Conservation (phyloP, 2,329 filamentous ascomycete species). For the Trichophaea hybrida region DNA sequence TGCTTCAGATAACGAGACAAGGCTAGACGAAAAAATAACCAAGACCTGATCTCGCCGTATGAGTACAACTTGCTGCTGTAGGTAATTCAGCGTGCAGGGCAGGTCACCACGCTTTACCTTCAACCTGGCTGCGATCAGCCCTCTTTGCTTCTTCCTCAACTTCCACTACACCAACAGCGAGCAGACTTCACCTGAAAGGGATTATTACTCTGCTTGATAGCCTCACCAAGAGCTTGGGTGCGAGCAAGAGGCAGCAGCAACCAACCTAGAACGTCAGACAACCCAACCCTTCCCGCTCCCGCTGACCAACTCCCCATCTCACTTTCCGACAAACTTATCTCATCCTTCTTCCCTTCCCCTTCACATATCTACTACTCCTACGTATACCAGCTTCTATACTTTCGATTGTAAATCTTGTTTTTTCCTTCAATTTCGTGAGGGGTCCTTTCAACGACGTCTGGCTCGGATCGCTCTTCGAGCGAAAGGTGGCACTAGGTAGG, state of each 20-base stretch:
- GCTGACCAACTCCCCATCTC: neutral
- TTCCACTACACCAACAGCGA: neutral
- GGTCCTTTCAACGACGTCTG: neutral
- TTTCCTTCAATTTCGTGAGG: neutral
- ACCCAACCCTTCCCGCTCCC: constrained; percentile 5
- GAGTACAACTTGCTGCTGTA: constrained; percentile 23
- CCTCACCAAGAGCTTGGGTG: neutral
- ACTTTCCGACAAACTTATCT: neutral
- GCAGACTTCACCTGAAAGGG: constrained; percentile 8
- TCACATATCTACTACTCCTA: neutral
- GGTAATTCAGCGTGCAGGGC: constrained; percentile 23
- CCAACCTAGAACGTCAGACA: neutral
- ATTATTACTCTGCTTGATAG: neutral
- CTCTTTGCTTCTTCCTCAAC: neutral
- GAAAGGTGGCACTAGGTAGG: neutral
- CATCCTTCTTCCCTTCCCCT: neutral
- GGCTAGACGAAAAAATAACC: no score
- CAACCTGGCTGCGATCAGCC: neutral
- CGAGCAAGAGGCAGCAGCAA: no score
- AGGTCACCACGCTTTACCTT: constrained; percentile 21
- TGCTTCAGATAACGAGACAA: constrained; percentile 15
- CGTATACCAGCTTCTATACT: neutral
- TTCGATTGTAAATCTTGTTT: neutral
- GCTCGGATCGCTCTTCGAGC: neutral
- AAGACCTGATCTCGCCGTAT: constrained; percentile 16